Percentiles rank a stretch among this genome's conserved stretches.
These are phyloP conservation scores for Citrus hindsii DNA, from an alignment of 345 rosid genomes.

Conservation along the genomic window DNA sequence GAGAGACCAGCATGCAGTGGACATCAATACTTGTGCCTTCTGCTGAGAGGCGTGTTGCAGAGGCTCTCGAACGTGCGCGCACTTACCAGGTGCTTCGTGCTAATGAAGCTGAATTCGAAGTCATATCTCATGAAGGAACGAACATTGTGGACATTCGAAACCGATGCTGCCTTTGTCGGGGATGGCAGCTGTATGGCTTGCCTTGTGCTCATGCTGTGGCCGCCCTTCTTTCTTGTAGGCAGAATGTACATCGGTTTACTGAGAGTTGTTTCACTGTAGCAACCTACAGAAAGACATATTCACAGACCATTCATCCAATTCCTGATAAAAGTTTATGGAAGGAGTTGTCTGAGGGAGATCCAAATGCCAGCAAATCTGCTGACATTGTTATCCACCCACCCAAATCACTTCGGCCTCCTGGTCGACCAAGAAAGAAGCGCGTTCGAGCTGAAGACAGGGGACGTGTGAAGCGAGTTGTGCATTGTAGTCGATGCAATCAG, in stretches of 20 bases:
- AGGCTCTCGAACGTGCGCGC: slow-evolving; percentile 83
- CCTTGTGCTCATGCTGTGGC: slow-evolving; percentile 99
- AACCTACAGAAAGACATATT: slow-evolving; percentile 84
- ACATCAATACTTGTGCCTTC: slow-evolving; percentile 90
- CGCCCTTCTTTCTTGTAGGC: slow-evolving; percentile 95
- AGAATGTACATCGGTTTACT: slow-evolving; percentile 91
- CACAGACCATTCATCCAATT: slow-evolving; percentile 94
- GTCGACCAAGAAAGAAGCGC: slow-evolving; percentile 91
- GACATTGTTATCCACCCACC: slow-evolving; percentile 72
- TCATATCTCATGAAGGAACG: slow-evolving; percentile 87
- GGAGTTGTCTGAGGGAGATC: slow-evolving; percentile 74
- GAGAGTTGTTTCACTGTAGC: slow-evolving; percentile 98
- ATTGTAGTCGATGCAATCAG: slow-evolving; percentile 97
- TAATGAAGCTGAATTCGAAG: slow-evolving; percentile 93
- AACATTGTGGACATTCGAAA: slow-evolving; percentile 87
- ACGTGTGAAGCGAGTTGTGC: slow-evolving; percentile 86
- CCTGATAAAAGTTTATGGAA: slow-evolving; percentile 93
- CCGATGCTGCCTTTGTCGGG: slow-evolving; percentile 90
- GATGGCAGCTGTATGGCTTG: slow-evolving; percentile 94
- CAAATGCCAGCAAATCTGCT: slow-evolving; percentile 35
- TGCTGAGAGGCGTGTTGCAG: slow-evolving; percentile 83
- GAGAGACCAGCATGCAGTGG: slow-evolving; percentile 96
- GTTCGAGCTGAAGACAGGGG: slow-evolving; percentile 94
- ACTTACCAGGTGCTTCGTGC: slow-evolving; percentile 92
- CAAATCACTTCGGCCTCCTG: slow-evolving; percentile 87